A percentile compares a stretch with the other conserved stretches of the same genome.
phyloP scores from a whole-genome alignment of 805 yeast genomes.

The Sporopachydermia lactativora region DNA sequence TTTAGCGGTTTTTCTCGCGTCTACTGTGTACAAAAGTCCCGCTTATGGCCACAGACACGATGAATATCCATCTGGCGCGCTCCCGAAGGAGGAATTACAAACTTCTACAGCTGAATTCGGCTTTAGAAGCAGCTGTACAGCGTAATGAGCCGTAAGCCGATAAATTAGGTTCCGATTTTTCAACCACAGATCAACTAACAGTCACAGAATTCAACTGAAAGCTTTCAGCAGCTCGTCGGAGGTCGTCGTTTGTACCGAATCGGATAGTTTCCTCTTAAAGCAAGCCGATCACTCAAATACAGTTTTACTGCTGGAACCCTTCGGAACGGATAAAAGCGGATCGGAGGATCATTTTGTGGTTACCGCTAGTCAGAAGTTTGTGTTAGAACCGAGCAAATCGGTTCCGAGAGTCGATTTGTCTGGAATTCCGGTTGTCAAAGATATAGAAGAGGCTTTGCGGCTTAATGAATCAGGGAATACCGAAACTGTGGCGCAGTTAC shows the following conservation, averaged over 20 bases:
- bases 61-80: too few species aligned
- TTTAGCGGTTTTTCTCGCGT: too few species aligned
- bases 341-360: conserved; percentile 7
- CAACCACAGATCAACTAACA: not conserved
- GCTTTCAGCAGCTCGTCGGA: conserved; percentile 21
- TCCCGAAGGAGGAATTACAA: not conserved
- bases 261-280: conserved; percentile 47
- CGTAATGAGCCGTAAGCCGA: not conserved
- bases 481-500: not conserved
- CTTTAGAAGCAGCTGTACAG: not conserved
- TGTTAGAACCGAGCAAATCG: conserved; percentile 18
- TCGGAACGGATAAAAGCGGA: conserved; percentile 15
- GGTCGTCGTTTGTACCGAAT: conserved; percentile 47
- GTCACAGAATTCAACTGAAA: conserved; percentile 14
- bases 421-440: not conserved
- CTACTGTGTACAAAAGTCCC: too few species aligned
- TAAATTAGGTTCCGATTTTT: not conserved
- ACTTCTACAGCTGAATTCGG: not conserved
- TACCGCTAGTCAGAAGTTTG: conserved; percentile 15
- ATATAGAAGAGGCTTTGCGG: not conserved
- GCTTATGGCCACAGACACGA: too few species aligned
- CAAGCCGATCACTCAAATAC: conserved; percentile 84
- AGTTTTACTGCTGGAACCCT: conserved; percentile 36
- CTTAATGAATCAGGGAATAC: conserved; percentile 7
- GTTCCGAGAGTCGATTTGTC: not conserved